A percentile compares a stretch with the other conserved stretches of the same genome.
phyloP scores from a whole-genome alignment of 2,329 filamentous ascomycete genomes.

The Corinectria fuckeliana region DNA sequence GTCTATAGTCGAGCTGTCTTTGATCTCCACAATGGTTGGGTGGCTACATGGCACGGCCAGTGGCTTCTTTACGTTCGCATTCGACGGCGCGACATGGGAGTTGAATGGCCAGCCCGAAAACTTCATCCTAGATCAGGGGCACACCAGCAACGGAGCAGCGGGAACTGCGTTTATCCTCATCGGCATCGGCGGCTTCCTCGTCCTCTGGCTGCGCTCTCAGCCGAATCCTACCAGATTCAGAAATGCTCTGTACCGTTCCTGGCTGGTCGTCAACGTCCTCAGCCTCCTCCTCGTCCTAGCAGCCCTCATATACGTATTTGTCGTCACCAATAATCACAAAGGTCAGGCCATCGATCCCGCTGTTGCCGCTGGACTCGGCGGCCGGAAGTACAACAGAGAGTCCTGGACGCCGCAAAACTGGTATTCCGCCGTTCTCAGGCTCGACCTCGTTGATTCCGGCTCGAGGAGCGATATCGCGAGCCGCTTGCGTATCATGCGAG shows the following conservation, averaged over 20 bases:
- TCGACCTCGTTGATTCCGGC: conserved; percentile 25
- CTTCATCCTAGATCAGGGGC: conserved; percentile 37
- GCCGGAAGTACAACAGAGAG: conserved; percentile 28
- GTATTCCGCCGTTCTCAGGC: conserved; percentile 34
- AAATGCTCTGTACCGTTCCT: conserved; percentile 25
- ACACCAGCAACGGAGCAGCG: conserved; percentile 39
- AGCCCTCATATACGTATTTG: conserved; percentile 38
- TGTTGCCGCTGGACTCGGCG: conserved; percentile 19
- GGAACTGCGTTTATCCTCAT: conserved; percentile 38
- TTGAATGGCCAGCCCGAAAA: conserved; percentile 34
- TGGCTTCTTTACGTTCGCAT: conserved; percentile 30
- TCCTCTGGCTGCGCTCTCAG: conserved; percentile 29
- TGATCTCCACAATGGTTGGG: conserved; percentile 37
- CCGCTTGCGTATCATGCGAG: conserved; percentile 35
- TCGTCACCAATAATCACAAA: conserved; percentile 36
- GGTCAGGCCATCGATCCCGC: conserved; percentile 29
- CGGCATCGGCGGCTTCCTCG: conserved; percentile 34
- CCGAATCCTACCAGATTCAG: conserved; percentile 20
- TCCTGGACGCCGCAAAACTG: conserved; percentile 40
- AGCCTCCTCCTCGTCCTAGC: conserved; percentile 30
- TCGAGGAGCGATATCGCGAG: conserved; percentile 28
- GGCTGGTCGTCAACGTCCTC: conserved; percentile 34
- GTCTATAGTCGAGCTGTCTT: conserved; percentile 37
- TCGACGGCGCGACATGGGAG: conserved; percentile 11
- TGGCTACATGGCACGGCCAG: conserved; percentile 37